These are phyloP conservation scores for Penicillium sp. DNA, from an alignment of 2,329 filamentous ascomycete species.

Conservation along the genomic window DNA sequence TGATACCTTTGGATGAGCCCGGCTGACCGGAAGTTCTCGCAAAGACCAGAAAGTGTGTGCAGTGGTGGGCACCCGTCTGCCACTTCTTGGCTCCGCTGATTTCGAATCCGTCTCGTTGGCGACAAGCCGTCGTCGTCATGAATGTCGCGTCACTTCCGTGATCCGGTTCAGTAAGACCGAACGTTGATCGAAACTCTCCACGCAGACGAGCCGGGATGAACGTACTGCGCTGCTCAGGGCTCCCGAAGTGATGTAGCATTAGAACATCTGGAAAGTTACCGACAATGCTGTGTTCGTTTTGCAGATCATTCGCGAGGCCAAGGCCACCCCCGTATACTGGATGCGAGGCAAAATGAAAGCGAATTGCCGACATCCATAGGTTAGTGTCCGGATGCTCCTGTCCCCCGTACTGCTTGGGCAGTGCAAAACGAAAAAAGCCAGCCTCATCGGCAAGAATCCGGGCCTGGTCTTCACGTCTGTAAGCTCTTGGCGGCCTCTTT, in stretches of 20 bases:
- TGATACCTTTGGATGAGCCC: constrained; percentile 53
- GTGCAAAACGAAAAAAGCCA: constrained; percentile 55
- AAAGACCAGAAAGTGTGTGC: constrained; percentile 58
- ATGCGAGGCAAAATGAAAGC: constrained; percentile 55
- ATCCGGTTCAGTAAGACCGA: constrained; percentile 57
- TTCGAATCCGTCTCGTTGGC: constrained; percentile 38
- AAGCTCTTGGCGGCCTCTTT: neutral
- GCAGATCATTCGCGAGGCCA: constrained; percentile 57
- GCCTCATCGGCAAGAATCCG: constrained; percentile 51
- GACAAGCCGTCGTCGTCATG: constrained; percentile 51
- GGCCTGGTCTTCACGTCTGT: constrained; percentile 32
- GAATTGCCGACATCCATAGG: constrained; percentile 58
- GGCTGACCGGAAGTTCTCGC: constrained; percentile 51
- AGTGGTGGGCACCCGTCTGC: constrained; percentile 59
- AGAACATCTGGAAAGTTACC: constrained; percentile 59
- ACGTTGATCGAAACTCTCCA: constrained; percentile 53
- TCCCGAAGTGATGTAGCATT: constrained; percentile 59
- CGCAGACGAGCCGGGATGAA: constrained; percentile 50
- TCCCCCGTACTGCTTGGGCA: constrained; percentile 54
- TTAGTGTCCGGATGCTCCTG: constrained; percentile 41
- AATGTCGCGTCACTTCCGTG: constrained; percentile 60
- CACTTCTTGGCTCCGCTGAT: constrained; percentile 59
- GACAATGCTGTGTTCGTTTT: constrained; percentile 58
- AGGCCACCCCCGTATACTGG: constrained; percentile 39
- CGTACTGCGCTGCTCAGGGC: constrained; percentile 47